A percentile compares a stretch with the other conserved stretches of the same genome.
Conservation (phyloP, 2,329 filamentous ascomycete species). For the Phialocephala sp. region DNA sequence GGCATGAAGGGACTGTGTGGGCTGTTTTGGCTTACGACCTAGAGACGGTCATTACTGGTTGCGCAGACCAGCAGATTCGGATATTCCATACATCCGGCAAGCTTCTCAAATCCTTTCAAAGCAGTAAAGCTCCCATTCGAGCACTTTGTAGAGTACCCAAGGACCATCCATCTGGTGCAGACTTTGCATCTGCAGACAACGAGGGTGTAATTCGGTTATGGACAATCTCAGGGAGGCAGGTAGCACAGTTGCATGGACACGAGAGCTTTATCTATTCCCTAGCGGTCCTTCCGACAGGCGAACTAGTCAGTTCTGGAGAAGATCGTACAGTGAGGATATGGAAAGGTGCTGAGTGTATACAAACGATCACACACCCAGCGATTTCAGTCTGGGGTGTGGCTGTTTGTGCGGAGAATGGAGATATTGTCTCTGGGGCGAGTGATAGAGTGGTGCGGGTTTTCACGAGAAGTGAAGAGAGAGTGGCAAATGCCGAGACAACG, state of each 20-base stretch:
- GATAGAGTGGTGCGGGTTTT: slow-evolving; percentile 88
- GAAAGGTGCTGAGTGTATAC: slow-evolving; percentile 81
- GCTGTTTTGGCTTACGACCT: slow-evolving; percentile 85
- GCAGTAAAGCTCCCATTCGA: slow-evolving; percentile 82
- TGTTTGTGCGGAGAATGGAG: slow-evolving; percentile 80
- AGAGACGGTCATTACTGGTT: slow-evolving; percentile 84
- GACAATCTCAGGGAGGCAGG: slow-evolving; percentile 77
- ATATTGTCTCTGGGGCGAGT: slow-evolving; percentile 93
- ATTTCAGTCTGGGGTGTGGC: slow-evolving; percentile 96
- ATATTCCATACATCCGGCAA: slow-evolving; percentile 74
- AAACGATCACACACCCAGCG: slow-evolving; percentile 96
- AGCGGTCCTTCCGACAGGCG: slow-evolving; percentile 76
- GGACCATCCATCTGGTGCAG: slow-evolving; percentile 78
- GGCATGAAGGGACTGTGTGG: slow-evolving; percentile 87
- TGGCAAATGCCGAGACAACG: slow-evolving; percentile 71
- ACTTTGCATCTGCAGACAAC: slow-evolving; percentile 95
- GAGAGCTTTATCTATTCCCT: slow-evolving; percentile 95
- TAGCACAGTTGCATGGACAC: slow-evolving; percentile 83
- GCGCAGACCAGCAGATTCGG: slow-evolving; percentile 87
- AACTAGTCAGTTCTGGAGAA: slow-evolving; percentile 89
- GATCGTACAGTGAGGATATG: slow-evolving; percentile 93
- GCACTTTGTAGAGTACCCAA: slow-evolving; percentile 83
- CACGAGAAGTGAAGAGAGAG: slow-evolving; percentile 70
- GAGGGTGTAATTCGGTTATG: slow-evolving; percentile 89
- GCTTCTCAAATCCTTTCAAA: slow-evolving; percentile 67